Percentiles rank a stretch among this genome's conserved stretches.
These are phyloP conservation scores for Bolboschoenus planiculmis DNA, from an alignment of 176 grass and related monocot genomes.

Conservation along the genomic window DNA sequence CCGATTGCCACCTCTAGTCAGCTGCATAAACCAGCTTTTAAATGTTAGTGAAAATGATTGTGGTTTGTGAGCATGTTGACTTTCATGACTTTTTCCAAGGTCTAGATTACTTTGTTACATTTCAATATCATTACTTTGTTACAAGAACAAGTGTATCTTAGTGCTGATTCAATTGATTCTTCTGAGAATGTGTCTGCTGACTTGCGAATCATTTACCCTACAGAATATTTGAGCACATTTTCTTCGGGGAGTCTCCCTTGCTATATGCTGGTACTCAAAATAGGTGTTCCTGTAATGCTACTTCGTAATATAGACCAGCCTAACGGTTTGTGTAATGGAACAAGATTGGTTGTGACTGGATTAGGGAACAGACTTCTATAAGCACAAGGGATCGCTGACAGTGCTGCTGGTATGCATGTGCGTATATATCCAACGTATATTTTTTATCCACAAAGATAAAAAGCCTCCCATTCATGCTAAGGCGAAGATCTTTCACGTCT, in stretches of 20 bases:
- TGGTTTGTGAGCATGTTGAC: no score
- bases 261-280: neutral
- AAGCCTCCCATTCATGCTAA: no score
- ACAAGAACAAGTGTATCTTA: neutral
- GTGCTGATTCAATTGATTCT: neutral
- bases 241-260: neutral
- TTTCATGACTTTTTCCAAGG: neutral
- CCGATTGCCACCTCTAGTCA: no score
- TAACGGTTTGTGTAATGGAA: neutral
- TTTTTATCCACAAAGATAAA: no score
- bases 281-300: neutral
- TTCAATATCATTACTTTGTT: neutral
- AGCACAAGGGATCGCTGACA: no score
- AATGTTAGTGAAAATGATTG: neutral
- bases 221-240: neutral
- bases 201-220: neutral
- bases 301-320: neutral
- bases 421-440: no score
- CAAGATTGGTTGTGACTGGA: neutral
- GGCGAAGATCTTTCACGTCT: no score
- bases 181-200: neutral
- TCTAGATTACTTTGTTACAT: neutral
- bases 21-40: conserved; percentile 33
- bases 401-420: neutral
- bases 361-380: no score